Evolutionary conservation across 345 rosid genomes (phyloP).

Genomic region (Lenwebbia sp.): DNA sequence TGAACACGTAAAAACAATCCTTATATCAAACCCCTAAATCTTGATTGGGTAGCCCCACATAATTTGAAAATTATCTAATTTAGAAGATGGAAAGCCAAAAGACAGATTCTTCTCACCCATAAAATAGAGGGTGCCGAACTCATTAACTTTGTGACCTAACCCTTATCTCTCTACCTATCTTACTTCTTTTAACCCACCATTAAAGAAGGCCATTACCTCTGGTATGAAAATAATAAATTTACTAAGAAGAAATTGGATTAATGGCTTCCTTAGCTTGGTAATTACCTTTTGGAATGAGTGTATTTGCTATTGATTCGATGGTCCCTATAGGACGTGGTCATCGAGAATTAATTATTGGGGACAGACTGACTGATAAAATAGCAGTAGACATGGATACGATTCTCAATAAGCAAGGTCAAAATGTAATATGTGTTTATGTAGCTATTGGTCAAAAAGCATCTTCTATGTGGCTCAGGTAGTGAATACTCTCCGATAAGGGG

Average conservation of each 20-base stretch:
- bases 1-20: not conserved
- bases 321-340: no score
- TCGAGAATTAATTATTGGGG: no score
- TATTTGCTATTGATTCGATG: no score
- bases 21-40: not conserved
- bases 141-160: not conserved
- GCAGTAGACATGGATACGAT: no score
- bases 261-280: not conserved
- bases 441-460: no score
- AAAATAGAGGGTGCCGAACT: not conserved
- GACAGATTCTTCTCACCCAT: not conserved
- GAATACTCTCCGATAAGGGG: no score
- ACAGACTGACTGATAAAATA: no score
- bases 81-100: not conserved
- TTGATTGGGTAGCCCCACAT: not conserved
- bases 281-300: not conserved
- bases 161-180: not conserved
- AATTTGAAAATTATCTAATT: not conserved
- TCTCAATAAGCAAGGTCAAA: no score
- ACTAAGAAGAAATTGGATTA: not conserved
- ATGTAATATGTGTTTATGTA: no score
- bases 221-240: not conserved
- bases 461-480: no score
- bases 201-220: not conserved
- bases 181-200: not conserved